These are phyloP conservation scores for Penicillium sp. DNA, from an alignment of 2,329 filamentous ascomycete genomes.

Conservation along the genomic window DNA sequence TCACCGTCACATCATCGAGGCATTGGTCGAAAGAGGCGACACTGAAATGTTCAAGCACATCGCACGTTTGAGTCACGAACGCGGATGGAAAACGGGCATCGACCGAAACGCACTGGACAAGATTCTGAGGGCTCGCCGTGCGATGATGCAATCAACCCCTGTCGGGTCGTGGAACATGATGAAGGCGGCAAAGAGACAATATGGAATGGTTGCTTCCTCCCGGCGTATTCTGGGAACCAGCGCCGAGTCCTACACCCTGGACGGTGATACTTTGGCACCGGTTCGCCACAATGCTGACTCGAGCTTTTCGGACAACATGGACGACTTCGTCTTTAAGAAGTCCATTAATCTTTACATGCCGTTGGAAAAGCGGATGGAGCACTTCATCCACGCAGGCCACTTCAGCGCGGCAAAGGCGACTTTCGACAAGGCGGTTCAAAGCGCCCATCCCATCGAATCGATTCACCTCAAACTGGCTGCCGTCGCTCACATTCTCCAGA, in stretches of 20 bases:
- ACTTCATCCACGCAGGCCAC: slow-evolving; percentile 38
- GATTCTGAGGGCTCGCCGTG: slow-evolving; percentile 34
- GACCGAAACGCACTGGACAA: slow-evolving; percentile 31
- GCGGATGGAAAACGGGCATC: slow-evolving; percentile 34
- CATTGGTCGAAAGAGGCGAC: slow-evolving; percentile 40
- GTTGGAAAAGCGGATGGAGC: slow-evolving; percentile 38
- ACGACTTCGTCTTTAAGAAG: slow-evolving; percentile 27
- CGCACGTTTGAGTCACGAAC: slow-evolving; percentile 28
- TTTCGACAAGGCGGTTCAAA: slow-evolving; percentile 31
- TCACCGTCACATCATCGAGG: slow-evolving; percentile 41
- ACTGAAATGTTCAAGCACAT: slow-evolving; percentile 33
- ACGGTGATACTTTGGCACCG: slow-evolving; percentile 12
- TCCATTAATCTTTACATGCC: slow-evolving; percentile 34
- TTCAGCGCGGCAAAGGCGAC: slow-evolving; percentile 24
- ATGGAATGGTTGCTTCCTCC: slow-evolving; percentile 32
- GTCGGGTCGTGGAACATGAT: slow-evolving; percentile 43
- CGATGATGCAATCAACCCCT: slow-evolving; percentile 35
- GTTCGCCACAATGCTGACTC: slow-evolving; percentile 16
- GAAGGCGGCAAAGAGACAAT: slow-evolving; percentile 36
- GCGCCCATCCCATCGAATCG: slow-evolving; percentile 30
- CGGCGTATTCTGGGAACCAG: slow-evolving; percentile 36
- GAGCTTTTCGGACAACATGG: slow-evolving; percentile 29
- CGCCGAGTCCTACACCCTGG: slow-evolving; percentile 11
- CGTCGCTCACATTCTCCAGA: slow-evolving; percentile 35
- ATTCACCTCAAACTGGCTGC: slow-evolving; percentile 38